phyloP scores from a whole-genome alignment of 2,329 filamentous ascomycete genomes.

The Cyclaneusma minus region DNA sequence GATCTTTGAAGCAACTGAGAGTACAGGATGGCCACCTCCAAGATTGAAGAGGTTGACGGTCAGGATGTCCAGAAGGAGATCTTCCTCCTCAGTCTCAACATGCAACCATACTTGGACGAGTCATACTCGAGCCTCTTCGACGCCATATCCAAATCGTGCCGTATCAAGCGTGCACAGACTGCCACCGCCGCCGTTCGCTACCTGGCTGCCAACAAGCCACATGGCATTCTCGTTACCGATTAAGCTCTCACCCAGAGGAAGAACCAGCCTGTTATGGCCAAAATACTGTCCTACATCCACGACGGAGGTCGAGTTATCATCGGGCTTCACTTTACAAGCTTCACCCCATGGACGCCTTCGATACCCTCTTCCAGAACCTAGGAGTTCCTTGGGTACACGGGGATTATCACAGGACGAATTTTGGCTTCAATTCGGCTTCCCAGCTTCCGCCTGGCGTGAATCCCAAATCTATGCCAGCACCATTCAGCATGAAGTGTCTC shows the following conservation, averaged over 20 bases:
- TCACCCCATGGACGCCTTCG: slow-evolving; percentile 9
- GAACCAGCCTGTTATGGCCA: slow-evolving; percentile 11
- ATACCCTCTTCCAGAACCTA: slow-evolving; percentile 12
- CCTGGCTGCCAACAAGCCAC: slow-evolving; percentile 10
- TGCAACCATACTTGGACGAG: slow-evolving; percentile 6
- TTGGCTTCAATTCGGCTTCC: slow-evolving; percentile 9
- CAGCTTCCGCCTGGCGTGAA: slow-evolving; percentile 3
- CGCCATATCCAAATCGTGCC: slow-evolving; percentile 4
- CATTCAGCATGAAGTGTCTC: slow-evolving; percentile 16
- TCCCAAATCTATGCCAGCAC: slow-evolving; percentile 7
- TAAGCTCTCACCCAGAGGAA: slow-evolving; percentile 8
- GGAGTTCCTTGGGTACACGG: slow-evolving; percentile 12
- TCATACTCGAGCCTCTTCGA: slow-evolving; percentile 7
- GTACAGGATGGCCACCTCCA: too few species aligned
- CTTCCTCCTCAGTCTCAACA: slow-evolving; percentile 8
- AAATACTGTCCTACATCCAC: slow-evolving; percentile 10
- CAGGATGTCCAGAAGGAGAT: too few species aligned
- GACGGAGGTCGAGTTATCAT: slow-evolving; percentile 14
- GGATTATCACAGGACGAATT: slow-evolving; percentile 9
- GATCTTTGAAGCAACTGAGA: too few species aligned
- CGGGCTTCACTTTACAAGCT: slow-evolving; percentile 13
- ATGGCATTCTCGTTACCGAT: slow-evolving; percentile 14
- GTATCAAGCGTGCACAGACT: slow-evolving; percentile 7
- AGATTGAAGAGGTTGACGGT: too few species aligned
- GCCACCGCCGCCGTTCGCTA: slow-evolving; percentile 7